Conservation (phyloP, 106 monocot genomes). For the Dendrobium nobile region DNA sequence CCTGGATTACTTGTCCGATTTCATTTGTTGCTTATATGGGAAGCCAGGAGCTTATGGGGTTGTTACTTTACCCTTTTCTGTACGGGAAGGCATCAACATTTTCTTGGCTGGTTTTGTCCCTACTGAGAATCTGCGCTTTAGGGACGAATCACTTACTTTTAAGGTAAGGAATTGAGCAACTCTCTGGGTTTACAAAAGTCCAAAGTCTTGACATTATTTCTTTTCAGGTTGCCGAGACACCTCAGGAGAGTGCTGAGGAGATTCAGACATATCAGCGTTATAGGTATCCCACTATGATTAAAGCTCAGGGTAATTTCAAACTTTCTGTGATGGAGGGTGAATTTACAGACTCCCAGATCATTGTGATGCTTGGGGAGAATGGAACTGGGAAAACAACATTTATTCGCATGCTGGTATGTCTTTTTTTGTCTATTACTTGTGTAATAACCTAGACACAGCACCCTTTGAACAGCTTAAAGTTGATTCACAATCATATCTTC, state of each 20-base stretch:
- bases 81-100: slow-evolving; percentile 99
- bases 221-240: slow-evolving; percentile 89
- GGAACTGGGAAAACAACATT: slow-evolving; percentile 99
- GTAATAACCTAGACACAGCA: not conserved
- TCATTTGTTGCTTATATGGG: slow-evolving; percentile 97
- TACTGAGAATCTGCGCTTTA: slow-evolving; percentile 87
- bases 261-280: slow-evolving; percentile 92
- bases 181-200: not conserved
- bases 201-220: not conserved
- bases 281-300: slow-evolving; percentile 87
- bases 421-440: not conserved
- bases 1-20: slow-evolving; percentile 95
- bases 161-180: slow-evolving; percentile 27
- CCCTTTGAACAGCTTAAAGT: not conserved
- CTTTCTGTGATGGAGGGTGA: slow-evolving; percentile 83
- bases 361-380: slow-evolving; percentile 99
- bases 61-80: slow-evolving; percentile 93
- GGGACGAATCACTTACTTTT: slow-evolving; percentile 94
- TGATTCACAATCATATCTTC: not conserved
- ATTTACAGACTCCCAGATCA: slow-evolving; percentile 98
- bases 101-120: slow-evolving; percentile 95
- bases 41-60: slow-evolving; percentile 99
- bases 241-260: slow-evolving; percentile 96
- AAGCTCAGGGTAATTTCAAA: slow-evolving; percentile 90
- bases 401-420: slow-evolving; percentile 94